Percentiles rank a stretch among this genome's conserved stretches.
phyloP scores from a whole-genome alignment of 805 yeast species.

The Wickerhamomyces bovis region DNA sequence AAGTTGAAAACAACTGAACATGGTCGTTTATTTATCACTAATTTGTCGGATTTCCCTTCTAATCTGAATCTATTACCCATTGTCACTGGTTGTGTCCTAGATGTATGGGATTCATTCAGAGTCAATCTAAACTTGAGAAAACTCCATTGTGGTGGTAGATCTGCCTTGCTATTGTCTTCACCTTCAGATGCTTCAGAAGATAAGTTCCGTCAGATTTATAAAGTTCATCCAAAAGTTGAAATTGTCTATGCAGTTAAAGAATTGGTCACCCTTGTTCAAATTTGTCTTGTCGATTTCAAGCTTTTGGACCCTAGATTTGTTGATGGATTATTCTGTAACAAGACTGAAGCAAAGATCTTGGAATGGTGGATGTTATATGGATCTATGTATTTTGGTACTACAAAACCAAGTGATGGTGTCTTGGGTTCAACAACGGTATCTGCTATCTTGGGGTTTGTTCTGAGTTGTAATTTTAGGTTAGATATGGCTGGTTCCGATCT shows the following conservation, averaged over 20 bases:
- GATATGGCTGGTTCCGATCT: slow-evolving; percentile 54
- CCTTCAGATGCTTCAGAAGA: slow-evolving; percentile 77
- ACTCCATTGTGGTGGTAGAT: slow-evolving; percentile 79
- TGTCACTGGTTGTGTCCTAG: slow-evolving; percentile 45
- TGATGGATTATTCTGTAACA: slow-evolving; percentile 80
- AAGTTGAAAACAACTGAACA: slow-evolving; percentile 57
- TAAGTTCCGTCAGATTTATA: slow-evolving; percentile 73
- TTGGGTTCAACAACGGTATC: slow-evolving; percentile 67
- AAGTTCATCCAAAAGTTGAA: slow-evolving; percentile 38
- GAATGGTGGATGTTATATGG: slow-evolving; percentile 86
- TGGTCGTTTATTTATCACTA: slow-evolving; percentile 72
- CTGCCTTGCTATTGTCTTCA: slow-evolving; percentile 61
- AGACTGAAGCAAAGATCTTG: slow-evolving; percentile 63
- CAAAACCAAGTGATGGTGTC: slow-evolving; percentile 41
- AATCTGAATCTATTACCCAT: slow-evolving; percentile 66
- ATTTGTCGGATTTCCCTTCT: slow-evolving; percentile 75
- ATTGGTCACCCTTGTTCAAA: slow-evolving; percentile 68
- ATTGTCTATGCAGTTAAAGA: slow-evolving; percentile 35
- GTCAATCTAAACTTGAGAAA: slow-evolving; percentile 74
- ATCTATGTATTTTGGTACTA: slow-evolving; percentile 30
- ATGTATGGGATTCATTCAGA: slow-evolving; percentile 49
- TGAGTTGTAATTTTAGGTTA: slow-evolving; percentile 60
- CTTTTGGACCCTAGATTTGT: slow-evolving; percentile 60
- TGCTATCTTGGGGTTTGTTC: slow-evolving; percentile 71
- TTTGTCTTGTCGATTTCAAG: slow-evolving; percentile 70